Evolutionary conservation across 495 filamentous ascomycete species (phyloP).

Genomic region (Zalerion maritima): DNA sequence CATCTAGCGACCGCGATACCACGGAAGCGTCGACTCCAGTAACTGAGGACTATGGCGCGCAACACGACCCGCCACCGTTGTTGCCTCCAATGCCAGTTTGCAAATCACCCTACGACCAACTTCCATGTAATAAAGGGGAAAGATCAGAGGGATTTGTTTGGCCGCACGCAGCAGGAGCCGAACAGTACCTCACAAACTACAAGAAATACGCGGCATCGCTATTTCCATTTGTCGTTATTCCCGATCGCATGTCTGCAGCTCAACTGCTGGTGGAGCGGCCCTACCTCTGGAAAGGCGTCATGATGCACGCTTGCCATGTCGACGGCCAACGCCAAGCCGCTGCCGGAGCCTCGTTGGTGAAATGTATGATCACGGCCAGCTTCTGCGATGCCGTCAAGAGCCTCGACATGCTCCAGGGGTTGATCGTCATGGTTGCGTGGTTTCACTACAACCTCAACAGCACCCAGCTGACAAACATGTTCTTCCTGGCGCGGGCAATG

Average conservation of each 20-base stretch:
- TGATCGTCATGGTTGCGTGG: slow-evolving; percentile 16
- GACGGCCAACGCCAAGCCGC: slow-evolving; percentile 14
- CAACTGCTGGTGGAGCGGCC: slow-evolving; percentile 12
- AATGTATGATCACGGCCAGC: slow-evolving; percentile 11
- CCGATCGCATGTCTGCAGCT: slow-evolving; percentile 9
- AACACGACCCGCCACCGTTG: background rate
- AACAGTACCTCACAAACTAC: slow-evolving; percentile 9
- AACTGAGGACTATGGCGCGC: background rate
- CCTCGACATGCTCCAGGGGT: slow-evolving; percentile 16
- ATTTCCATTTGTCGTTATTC: slow-evolving; percentile 15
- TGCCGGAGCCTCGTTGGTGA: slow-evolving; percentile 13
- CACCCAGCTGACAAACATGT: slow-evolving; percentile 17
- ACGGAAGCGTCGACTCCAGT: background rate
- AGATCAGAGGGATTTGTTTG: too few species aligned
- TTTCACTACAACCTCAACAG: slow-evolving; percentile 16
- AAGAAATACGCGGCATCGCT: slow-evolving; percentile 6
- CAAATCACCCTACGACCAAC: background rate
- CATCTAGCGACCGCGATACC: background rate
- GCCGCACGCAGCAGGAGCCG: slow-evolving; percentile 15
- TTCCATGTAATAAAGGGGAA: too few species aligned
- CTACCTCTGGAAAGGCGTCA: slow-evolving; percentile 19
- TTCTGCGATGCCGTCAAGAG: slow-evolving; percentile 8
- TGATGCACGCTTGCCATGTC: slow-evolving; percentile 15
- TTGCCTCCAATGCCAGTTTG: background rate
- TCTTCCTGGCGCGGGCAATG: slow-evolving; percentile 16